phyloP scores from a whole-genome alignment of 805 yeast species.

The Pichia rugopelliculosa region DNA sequence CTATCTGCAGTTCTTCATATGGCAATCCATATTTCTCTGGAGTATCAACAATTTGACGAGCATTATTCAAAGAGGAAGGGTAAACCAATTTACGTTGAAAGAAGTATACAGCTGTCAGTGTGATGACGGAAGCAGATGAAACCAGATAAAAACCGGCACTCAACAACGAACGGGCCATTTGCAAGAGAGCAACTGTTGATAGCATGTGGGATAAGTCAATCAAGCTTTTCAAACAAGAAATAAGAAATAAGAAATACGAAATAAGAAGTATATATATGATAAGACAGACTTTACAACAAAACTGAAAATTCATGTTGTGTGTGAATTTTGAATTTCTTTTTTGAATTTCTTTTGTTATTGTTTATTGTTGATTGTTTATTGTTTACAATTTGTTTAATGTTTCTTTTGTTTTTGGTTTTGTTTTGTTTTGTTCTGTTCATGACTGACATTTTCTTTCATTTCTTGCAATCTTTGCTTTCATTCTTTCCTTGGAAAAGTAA shows the following conservation, averaged over 20 bases:
- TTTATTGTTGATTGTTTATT: no score
- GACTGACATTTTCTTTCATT: background rate
- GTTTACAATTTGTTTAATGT: no score
- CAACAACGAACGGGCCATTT: background rate
- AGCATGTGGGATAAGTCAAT: background rate
- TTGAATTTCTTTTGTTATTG: no score
- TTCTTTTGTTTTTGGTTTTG: background rate
- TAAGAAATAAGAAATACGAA: no score
- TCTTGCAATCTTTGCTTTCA: background rate
- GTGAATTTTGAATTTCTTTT: no score
- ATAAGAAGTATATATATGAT: no score
- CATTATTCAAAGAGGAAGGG: slow-evolving; percentile 75
- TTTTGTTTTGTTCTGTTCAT: background rate
- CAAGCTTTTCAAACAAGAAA: no score
- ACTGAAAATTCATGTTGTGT: no score
- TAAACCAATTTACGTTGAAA: slow-evolving; percentile 50
- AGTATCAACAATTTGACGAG: slow-evolving; percentile 61
- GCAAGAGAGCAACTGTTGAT: background rate
- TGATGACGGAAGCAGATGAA: slow-evolving; percentile 9
- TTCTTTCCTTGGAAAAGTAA: background rate
- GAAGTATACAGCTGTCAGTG: slow-evolving; percentile 15
- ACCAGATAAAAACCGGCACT: slow-evolving; percentile 6
- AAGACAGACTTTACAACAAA: no score
- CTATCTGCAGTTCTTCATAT: slow-evolving; percentile 52
- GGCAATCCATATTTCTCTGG: slow-evolving; percentile 66